Base-by-base conservation (phyloP, 129 eudicot species). In the Solidago caesia region DNA sequence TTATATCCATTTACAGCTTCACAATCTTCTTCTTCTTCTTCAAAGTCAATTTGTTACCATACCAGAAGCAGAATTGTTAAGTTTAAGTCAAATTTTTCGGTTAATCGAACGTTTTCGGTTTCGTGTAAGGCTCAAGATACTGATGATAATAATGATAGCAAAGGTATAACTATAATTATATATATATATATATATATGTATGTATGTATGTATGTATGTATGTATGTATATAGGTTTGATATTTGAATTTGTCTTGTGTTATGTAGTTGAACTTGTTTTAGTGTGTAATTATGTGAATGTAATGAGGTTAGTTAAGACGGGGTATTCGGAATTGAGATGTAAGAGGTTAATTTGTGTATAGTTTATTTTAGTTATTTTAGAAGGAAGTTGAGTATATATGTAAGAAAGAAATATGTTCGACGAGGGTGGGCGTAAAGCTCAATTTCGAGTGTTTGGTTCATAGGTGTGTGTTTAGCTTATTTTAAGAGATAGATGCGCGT, bases 81-180 rank as follows among this genome's bases (percentile, higher is more conserved):
- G 9, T 53, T 81, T 39, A 75, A 68, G 74, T 60, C 76, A 47
- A 84, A 68, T 5, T 2, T 53, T 10, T 41, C 9, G 66, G 45
- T 68, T 68, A 43, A 52, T 46, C 75, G 72, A 80, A 75, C 86
- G 68, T 80, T 77, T 60, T 80, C 69, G 33, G 79, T 87, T 78
- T 69, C 69, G 8, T 84, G 91, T 64, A 82, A 85, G 41, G 26
- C 45, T 72, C 82, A 80, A 73, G 89, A 90, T 25, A 65, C 53
- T 10, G 75, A 68, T 70, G 87, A 81, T 70, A 85, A 80, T 71
- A 84, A 70, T 52, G 81, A 77, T 42, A 82, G 77, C 78, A 90
- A 88, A 49, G 96, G 96, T 90, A 82, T 72, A 52, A 7, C 13
- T 49, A 13, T 52, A 11, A 13, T 12, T 10, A 33, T 33, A 33